Base-by-base conservation (phyloP, 2,329 filamentous ascomycete species). In the Verticillium tricorpus region DNA sequence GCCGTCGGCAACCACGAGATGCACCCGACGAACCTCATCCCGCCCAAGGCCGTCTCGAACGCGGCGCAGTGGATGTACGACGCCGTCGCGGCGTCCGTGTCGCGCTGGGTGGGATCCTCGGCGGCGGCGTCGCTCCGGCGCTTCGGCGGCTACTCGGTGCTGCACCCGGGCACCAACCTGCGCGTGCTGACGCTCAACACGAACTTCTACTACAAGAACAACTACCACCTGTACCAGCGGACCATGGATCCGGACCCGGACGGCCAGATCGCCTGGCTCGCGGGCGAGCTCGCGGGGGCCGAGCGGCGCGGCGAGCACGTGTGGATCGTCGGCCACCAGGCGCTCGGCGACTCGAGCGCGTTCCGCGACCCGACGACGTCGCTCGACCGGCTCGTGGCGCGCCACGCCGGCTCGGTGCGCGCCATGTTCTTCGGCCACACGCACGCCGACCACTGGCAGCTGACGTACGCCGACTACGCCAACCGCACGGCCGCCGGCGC, bases 121-220 rank as follows among this genome's bases (percentile, higher is more conserved):
- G 57, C 64, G 1, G 40, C n/a, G 9, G 19, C 40, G 8, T 50
- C 40, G 6, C 2, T 50, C n/a, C n/a, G 40, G 8, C 40, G 40
- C 40, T 78, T 79, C 39, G 84, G 82, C 22, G 78, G 75, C 15
- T 86, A 85, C 69, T 82, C 83, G 3, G 75, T 76, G 9, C 72
- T 75, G 57, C 74, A 80, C 56, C 73, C 78, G 5, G 67, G 70
- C 32, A 77, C 75, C 19, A 82, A 83, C 63, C 73, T 87, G 31
- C 78, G 82, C 28, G 72, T 88, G 67, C 85, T 87, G 67, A 85
- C 83, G 4, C 74, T 87, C 66, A 86, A 84, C 74, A 86, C 82
- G 19, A 85, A 86, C 69, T 71, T 86, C 63, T 86, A 82, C 72
- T 87, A 87, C 70, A 78, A 77, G n/a, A 72, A 79, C 63, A 87